Base-by-base conservation (phyloP, 176 grass and related monocot genomes). In the Hyparrhenia diplandra region DNA sequence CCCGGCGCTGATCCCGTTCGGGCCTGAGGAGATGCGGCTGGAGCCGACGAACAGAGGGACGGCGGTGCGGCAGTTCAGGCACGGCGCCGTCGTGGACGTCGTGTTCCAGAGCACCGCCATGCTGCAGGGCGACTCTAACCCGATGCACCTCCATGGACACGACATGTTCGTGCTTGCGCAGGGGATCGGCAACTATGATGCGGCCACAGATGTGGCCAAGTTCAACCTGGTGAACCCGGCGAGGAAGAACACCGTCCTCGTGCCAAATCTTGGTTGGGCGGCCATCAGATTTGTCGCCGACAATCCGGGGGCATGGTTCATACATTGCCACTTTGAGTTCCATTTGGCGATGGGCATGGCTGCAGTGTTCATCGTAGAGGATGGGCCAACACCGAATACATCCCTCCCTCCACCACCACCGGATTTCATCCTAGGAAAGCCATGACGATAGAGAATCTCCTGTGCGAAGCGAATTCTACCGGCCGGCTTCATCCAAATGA, bases 111-210 rank as follows among this genome's bases (percentile, higher is more conserved):
- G 89, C 13, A 91, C 89, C 4, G 75, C 82, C 2, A 47, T 87
- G 31, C 21, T 85, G 69, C 47, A 31, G 18, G 67, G 81, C 8
- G 89, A 91, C 54, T 77, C 80, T 11, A 85, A 91, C 49, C 89
- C 89, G 2, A 88, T 91, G 82, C 89, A 91, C 45, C 49, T 91
- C 12, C 89, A 91, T 10, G 89, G 39, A 10, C 78, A 40, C 16
- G 63, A 69, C 12, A 11, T 67, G 54, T 76, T 76, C 34, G 54
- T 76, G 54, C 54, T 76, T 13, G 74, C 74, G 1, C 60, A 43
- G 64, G 78, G 78, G 5, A 35, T 28, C 1, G 78, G 78, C 2
- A 87, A 80, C 68, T 92, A 80, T 4, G 54, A 89, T 20, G 59
- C 73, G 0, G 27, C 27, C 4, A 92, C 12, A 49, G 79, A 89